A percentile compares a stretch with the other conserved stretches of the same genome.
Conservation (phyloP, 352 stramenopile species). For the Bremia lactucae region DNA sequence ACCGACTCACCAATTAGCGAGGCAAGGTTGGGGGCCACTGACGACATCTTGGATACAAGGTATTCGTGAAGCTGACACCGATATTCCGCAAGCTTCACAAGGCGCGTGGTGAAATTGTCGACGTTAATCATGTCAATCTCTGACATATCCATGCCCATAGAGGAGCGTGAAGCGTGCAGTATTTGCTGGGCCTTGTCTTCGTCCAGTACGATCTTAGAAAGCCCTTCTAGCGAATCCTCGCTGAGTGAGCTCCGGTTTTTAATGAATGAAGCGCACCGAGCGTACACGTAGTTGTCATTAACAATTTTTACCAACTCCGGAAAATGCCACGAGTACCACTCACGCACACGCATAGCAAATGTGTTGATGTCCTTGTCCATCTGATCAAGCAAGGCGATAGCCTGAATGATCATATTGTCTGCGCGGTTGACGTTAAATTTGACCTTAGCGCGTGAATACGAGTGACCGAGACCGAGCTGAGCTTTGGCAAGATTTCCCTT, state of each 20-base stretch:
- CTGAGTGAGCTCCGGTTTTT: slow-evolving; percentile 84
- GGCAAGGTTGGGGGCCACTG: slow-evolving; percentile 97
- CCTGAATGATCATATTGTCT: slow-evolving; percentile 99
- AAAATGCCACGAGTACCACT: slow-evolving; percentile 99
- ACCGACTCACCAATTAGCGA: slow-evolving; percentile 98
- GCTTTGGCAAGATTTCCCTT: slow-evolving; percentile 94
- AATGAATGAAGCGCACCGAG: slow-evolving; percentile 93
- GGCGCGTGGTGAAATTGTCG: slow-evolving; percentile 95
- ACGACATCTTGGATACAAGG: slow-evolving; percentile 95
- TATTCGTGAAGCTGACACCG: slow-evolving; percentile 92
- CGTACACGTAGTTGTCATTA: slow-evolving; percentile 99
- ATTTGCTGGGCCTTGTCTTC: slow-evolving; percentile 95
- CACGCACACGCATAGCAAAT: slow-evolving; percentile 98
- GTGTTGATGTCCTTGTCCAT: slow-evolving; percentile 99
- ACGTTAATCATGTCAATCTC: slow-evolving; percentile 99
- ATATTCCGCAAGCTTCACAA: slow-evolving; percentile 98
- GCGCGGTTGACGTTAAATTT: slow-evolving; percentile 99
- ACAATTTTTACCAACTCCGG: slow-evolving; percentile 99
- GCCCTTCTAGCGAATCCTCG: slow-evolving; percentile 71
- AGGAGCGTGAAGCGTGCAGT: slow-evolving; percentile 88
- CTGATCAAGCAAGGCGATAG: slow-evolving; percentile 98
- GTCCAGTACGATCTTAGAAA: slow-evolving; percentile 93
- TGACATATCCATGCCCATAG: slow-evolving; percentile 99
- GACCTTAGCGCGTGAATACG: slow-evolving; percentile 97
- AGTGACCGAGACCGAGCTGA: slow-evolving; percentile 98